A percentile compares a stretch with the other conserved stretches of the same genome.
These are phyloP conservation scores for Physaria fendleri DNA, from an alignment of 345 rosid species.

Conservation along the genomic window DNA sequence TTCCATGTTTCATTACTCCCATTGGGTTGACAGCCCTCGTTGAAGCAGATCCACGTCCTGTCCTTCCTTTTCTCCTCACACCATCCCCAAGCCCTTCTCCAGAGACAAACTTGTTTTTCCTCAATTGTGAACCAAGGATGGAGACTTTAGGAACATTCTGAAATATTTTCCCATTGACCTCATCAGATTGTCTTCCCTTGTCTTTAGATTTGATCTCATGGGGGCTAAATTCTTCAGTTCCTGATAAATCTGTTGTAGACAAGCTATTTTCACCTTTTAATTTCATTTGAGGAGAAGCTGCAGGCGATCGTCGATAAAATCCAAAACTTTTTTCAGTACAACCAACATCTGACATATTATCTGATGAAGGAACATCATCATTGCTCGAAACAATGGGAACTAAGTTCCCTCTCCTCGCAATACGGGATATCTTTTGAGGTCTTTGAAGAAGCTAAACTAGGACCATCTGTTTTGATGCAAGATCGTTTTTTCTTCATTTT, in stretches of 20 bases:
- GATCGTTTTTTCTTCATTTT: no score
- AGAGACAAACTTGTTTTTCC: slow-evolving; percentile 57
- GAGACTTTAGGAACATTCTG: slow-evolving; percentile 65
- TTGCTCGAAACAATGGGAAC: slow-evolving; percentile 68
- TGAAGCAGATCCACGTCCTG: slow-evolving; percentile 60
- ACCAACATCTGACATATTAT: slow-evolving; percentile 61
- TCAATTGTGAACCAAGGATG: slow-evolving; percentile 46
- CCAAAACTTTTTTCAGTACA: slow-evolving; percentile 66
- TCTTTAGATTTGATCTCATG: slow-evolving; percentile 74
- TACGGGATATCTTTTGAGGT: slow-evolving; percentile 81
- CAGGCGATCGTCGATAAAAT: slow-evolving; percentile 52
- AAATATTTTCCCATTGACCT: slow-evolving; percentile 57
- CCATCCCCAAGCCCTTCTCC: slow-evolving; percentile 80
- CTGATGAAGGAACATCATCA: slow-evolving; percentile 68
- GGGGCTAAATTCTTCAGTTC: slow-evolving; percentile 84
- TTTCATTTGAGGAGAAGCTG: slow-evolving; percentile 75
- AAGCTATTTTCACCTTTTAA: slow-evolving; percentile 57
- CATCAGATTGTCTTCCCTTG: slow-evolving; percentile 68
- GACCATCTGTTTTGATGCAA: slow-evolving; percentile 70
- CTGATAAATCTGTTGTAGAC: slow-evolving; percentile 70
- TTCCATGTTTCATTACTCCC: slow-evolving; percentile 59
- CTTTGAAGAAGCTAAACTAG: slow-evolving; percentile 48
- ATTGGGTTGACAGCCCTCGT: slow-evolving; percentile 60
- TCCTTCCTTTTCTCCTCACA: slow-evolving; percentile 84
- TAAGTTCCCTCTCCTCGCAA: slow-evolving; percentile 87